Evolutionary conservation across 768 basidiomycete species (phyloP).

Genomic region (Phlebiopsis flavidoalba): DNA sequence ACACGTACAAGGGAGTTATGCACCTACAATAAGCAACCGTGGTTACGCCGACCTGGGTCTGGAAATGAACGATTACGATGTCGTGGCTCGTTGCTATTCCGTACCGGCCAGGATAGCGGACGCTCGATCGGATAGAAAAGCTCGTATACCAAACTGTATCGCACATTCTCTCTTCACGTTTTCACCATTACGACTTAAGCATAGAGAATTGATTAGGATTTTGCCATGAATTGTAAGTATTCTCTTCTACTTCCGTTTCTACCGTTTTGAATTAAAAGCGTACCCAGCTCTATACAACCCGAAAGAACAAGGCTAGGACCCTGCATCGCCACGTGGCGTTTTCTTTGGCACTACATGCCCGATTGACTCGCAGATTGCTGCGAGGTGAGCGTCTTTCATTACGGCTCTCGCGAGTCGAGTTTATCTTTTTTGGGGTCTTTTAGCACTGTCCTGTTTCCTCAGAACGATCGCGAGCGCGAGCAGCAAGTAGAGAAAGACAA

Average conservation of each 20-base stretch:
- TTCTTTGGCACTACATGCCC: slow-evolving; percentile 52
- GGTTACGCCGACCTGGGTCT: slow-evolving; percentile 35
- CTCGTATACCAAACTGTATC: slow-evolving; percentile 52
- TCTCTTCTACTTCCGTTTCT: slow-evolving; percentile 14
- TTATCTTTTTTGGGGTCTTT: background rate
- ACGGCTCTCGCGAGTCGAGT: background rate
- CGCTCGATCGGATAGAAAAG: slow-evolving; percentile 49
- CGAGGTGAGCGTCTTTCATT: slow-evolving; percentile 32
- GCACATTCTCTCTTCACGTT: slow-evolving; percentile 8
- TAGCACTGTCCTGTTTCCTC: slow-evolving; percentile 52
- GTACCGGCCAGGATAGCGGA: slow-evolving; percentile 59
- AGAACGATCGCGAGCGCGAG: slow-evolving; percentile 49
- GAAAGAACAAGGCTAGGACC: slow-evolving; percentile 52
- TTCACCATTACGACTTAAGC: slow-evolving; percentile 8
- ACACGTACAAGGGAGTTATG: slow-evolving; percentile 48
- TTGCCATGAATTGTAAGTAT: slow-evolving; percentile 51
- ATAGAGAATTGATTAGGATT: slow-evolving; percentile 31
- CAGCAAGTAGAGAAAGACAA: slow-evolving; percentile 51
- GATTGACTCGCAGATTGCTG: slow-evolving; percentile 63
- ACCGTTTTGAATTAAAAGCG: background rate
- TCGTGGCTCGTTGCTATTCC: slow-evolving; percentile 49
- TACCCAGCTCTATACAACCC: slow-evolving; percentile 54
- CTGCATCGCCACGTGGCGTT: slow-evolving; percentile 62
- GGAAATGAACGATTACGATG: slow-evolving; percentile 57
- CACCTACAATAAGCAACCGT: slow-evolving; percentile 51